These are phyloP conservation scores for Colletotrichum lini DNA, from an alignment of 2,329 filamentous ascomycete genomes.

Conservation along the genomic window DNA sequence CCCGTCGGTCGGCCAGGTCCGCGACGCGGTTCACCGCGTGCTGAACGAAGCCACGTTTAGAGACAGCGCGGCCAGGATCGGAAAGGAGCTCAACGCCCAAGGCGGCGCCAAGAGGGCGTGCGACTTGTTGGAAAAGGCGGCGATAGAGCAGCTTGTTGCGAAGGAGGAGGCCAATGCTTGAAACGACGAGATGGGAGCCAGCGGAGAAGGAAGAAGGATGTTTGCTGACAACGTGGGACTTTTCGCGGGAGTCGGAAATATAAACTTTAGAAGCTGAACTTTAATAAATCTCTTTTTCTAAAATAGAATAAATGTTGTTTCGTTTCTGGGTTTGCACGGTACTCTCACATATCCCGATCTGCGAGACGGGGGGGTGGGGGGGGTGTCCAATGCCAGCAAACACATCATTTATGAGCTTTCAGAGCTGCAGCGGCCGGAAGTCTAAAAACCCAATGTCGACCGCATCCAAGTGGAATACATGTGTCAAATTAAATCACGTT, in stretches of 20 bases:
- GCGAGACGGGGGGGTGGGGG: too few relatives aligned
- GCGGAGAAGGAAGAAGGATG: too few relatives aligned
- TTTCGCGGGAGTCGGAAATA: too few relatives aligned
- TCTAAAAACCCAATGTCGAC: constrained; percentile 4
- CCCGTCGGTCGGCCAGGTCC: constrained; percentile 48
- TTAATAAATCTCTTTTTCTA: too few relatives aligned
- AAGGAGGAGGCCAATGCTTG: neutral
- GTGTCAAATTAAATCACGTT: too few relatives aligned
- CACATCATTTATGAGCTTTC: neutral
- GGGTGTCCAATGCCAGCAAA: neutral
- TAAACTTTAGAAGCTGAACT: too few relatives aligned
- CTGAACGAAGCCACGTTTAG: constrained; percentile 45
- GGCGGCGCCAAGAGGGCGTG: constrained; percentile 48
- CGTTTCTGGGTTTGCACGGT: neutral
- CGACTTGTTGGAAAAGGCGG: constrained; percentile 49
- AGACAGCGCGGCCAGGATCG: constrained; percentile 45
- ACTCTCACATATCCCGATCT: too few relatives aligned
- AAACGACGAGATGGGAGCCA: neutral
- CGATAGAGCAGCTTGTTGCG: neutral
- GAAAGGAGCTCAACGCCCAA: constrained; percentile 48
- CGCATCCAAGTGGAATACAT: too few relatives aligned
- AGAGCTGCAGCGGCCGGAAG: neutral
- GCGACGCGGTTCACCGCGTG: constrained; percentile 46
- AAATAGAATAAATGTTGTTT: too few relatives aligned
- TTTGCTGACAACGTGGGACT: neutral